Base-by-base conservation (phyloP, 2,329 filamentous ascomycete genomes). In the Trichophaea hybrida region DNA sequence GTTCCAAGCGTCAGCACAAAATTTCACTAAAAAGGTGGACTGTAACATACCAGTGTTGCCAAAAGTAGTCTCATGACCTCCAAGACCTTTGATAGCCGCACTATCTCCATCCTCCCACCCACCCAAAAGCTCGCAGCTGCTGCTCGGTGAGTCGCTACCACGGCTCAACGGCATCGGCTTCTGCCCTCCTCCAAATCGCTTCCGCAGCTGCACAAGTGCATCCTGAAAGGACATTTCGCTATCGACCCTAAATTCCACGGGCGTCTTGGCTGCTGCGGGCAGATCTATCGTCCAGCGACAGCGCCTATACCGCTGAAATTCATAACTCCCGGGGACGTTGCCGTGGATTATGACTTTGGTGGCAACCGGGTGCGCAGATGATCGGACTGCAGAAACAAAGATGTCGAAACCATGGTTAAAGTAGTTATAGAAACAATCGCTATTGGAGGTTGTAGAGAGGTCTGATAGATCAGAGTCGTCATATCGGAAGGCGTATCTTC, bases 371-470 rank as follows among this genome's bases (percentile, higher is more conserved):
- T 80, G 80, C 0, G 85, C 86, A 3, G 84, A 76, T 4, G 77
- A 70, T 0, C 80, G 81, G 0, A 87, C 85, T 34, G 83, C 82
- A 0, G 91, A 94, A n/a, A 98, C 80, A 4, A 97, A 78, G 7
- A 96, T 80, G 71, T 98, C 93, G 69, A 98, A 94, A 1, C 93
- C 93, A 63, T 95, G 84, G 65, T 91, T 85, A 70, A 96, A 98
- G 71, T 98, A 98, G 71, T 97, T 97, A 73, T 93, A 96, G 71
- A 97, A 98, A 65, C 84, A 89, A 70, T 94, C 88, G 3, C 82
- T 79, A 1, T 82, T 80, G 2, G 72, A 82, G 66, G 70, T 77
- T 74, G 64, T 54, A 24, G 62, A 64, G 10, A 64, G 76, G 34
- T 73, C 72, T 55, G 70, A 65, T 34, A 63, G 6, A 31, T 59